Percentiles rank a stretch among this genome's conserved stretches.
Conservation (phyloP, 441 rosid genomes). For the Pelargonium cotyledonis region DNA sequence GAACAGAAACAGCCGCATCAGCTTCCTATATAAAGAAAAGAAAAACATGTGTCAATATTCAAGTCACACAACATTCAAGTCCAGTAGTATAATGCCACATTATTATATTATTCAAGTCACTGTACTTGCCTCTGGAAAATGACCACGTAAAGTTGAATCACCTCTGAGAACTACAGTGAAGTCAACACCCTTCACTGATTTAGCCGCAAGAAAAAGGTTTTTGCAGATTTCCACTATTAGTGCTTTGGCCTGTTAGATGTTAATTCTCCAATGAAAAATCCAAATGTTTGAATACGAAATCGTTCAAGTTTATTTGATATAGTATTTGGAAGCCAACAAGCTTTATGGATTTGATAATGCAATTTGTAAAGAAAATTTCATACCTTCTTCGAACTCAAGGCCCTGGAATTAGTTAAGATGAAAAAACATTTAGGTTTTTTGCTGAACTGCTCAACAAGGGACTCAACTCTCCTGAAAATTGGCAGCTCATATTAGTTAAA, state of each 20-base stretch:
- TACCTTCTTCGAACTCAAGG: slow-evolving; percentile 89
- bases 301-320: not conserved
- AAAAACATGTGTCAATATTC: slow-evolving; percentile 15
- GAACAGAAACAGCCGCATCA: slow-evolving; percentile 80
- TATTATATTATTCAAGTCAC: slow-evolving; percentile 12
- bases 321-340: slow-evolving; percentile 12
- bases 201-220: slow-evolving; percentile 64
- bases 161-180: slow-evolving; percentile 90
- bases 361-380: slow-evolving; percentile 14
- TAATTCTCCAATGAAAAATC: slow-evolving; percentile 22
- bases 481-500: not conserved
- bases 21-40: slow-evolving; percentile 55
- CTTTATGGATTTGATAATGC: slow-evolving; percentile 14
- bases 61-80: slow-evolving; percentile 11
- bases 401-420: slow-evolving; percentile 89
- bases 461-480: slow-evolving; percentile 58
- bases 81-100: slow-evolving; percentile 3
- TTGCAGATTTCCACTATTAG: slow-evolving; percentile 67
- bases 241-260: slow-evolving; percentile 57
- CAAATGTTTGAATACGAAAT: slow-evolving; percentile 8
- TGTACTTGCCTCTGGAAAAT: slow-evolving; percentile 84
- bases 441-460: slow-evolving; percentile 66
- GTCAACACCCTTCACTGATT: slow-evolving; percentile 48
- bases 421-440: slow-evolving; percentile 79
- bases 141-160: slow-evolving; percentile 96